Evolutionary conservation across 192 early-diverging fungal species (phyloP).

Genomic region (Phlyctochytrium bullatum): DNA sequence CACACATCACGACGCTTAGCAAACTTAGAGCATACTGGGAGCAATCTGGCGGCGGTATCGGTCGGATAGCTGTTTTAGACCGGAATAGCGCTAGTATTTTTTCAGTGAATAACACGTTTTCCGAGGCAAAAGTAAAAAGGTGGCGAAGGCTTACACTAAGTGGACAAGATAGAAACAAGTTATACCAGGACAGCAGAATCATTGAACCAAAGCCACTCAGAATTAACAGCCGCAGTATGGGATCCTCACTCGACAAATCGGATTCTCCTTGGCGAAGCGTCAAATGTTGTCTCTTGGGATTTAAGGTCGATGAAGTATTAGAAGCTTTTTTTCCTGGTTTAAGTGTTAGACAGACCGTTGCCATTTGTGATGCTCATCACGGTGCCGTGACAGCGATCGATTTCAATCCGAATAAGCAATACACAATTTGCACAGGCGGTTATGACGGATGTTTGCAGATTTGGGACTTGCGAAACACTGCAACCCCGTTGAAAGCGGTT

Average conservation of each 20-base stretch:
- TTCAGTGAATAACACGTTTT: constrained; percentile 41
- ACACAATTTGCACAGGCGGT: constrained; percentile 79
- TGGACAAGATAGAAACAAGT: too few relatives aligned
- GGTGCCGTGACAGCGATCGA: constrained; percentile 70
- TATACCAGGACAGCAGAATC: too few relatives aligned
- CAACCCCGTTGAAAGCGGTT: constrained; percentile 60
- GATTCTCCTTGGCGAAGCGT: constrained; percentile 60
- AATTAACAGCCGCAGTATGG: constrained; percentile 61
- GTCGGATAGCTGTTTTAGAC: constrained; percentile 20
- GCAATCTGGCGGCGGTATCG: constrained; percentile 35
- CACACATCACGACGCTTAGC: not conserved
- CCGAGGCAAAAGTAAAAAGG: too few relatives aligned
- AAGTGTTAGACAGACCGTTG: constrained; percentile 15
- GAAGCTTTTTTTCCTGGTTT: constrained; percentile 18
- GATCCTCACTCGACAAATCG: constrained; percentile 60
- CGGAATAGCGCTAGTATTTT: constrained; percentile 45
- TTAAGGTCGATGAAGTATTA: constrained; percentile 49
- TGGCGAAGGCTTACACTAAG: too few relatives aligned
- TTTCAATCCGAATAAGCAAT: constrained; percentile 85
- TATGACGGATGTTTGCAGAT: constrained; percentile 84
- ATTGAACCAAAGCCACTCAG: too few relatives aligned
- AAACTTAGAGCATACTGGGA: constrained; percentile 36
- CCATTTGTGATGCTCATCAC: constrained; percentile 68
- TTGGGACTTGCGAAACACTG: constrained; percentile 76
- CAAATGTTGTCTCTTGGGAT: constrained; percentile 70